Conservation (phyloP, 2,329 filamentous ascomycete genomes). For the Alternaria dauci region DNA sequence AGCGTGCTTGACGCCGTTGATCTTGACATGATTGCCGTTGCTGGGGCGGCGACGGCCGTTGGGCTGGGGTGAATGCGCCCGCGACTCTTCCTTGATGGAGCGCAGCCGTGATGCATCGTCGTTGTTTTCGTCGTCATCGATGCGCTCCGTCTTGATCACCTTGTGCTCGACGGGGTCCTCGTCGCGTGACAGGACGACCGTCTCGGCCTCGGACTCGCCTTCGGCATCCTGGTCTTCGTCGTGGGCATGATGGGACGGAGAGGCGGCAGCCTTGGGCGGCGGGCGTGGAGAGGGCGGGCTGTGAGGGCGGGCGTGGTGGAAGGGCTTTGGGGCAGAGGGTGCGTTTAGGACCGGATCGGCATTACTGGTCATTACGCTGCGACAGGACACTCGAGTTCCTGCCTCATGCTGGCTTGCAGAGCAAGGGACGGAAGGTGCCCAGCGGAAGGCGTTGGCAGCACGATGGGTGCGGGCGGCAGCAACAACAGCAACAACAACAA, state of each 20-base stretch:
- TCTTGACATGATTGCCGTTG: conserved; percentile 33
- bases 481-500: conserved; percentile 19
- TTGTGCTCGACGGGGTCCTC: conserved; percentile 52
- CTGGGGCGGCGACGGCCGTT: conserved; percentile 39
- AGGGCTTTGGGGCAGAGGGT: conserved; percentile 27
- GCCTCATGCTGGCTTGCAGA: conserved; percentile 50
- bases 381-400: conserved; percentile 50
- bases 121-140: conserved; percentile 39
- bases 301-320: conserved; percentile 19
- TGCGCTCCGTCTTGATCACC: conserved; percentile 52
- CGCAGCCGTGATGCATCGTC: conserved; percentile 34
- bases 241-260: conserved; percentile 32
- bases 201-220: conserved; percentile 61
- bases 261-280: conserved; percentile 19
- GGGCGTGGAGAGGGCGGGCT: conserved; percentile 26
- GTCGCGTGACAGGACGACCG: conserved; percentile 55
- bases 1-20: conserved; percentile 42
- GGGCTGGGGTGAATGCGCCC: conserved; percentile 32
- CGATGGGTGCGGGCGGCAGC: conserved; percentile 10
- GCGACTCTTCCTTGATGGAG: conserved; percentile 41
- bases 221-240: conserved; percentile 45
- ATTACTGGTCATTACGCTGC: conserved; percentile 53
- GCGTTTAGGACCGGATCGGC: conserved; percentile 45
- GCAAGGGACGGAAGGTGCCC: conserved; percentile 30
- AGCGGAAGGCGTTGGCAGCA: neutral